Percentiles rank a stretch among this genome's conserved stretches.
These are phyloP conservation scores for Haplosporangium gracile DNA, from an alignment of 192 early-diverging fungal species.

Conservation along the genomic window DNA sequence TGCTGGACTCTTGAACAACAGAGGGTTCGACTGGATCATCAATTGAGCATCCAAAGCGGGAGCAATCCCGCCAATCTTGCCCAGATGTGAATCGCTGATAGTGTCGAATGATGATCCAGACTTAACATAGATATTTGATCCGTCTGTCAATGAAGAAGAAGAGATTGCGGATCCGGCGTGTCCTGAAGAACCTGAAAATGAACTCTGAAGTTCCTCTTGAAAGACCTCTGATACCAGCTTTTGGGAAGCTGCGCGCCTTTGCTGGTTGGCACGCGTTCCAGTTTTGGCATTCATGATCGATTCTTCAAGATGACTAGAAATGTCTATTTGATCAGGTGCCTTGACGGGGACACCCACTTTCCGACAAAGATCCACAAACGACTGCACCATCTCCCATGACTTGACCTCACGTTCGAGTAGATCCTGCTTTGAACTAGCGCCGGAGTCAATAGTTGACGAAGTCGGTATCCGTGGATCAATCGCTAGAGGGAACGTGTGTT, in stretches of 20 bases:
- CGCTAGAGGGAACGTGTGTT: conserved; percentile 24
- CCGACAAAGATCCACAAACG: conserved; percentile 39
- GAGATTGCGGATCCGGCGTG: not conserved
- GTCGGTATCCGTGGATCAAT: not conserved
- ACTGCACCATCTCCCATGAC: conserved; percentile 52
- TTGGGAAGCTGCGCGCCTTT: not conserved
- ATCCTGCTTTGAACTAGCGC: not conserved
- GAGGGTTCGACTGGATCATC: conserved; percentile 78
- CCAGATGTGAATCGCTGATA: conserved; percentile 12
- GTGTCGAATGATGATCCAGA: not conserved
- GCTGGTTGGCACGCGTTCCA: not conserved
- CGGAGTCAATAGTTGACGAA: not conserved
- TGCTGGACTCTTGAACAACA: conserved; percentile 79
- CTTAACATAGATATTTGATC: not conserved
- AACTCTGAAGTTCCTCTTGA: conserved; percentile 38
- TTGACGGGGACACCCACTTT: conserved; percentile 42
- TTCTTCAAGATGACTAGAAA: conserved; percentile 20
- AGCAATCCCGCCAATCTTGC: conserved; percentile 37
- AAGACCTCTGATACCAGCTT: conserved; percentile 43
- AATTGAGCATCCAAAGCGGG: conserved; percentile 41
- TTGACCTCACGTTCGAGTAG: conserved; percentile 38
- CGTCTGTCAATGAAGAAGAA: not conserved
- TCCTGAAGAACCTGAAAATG: conserved; percentile 40
- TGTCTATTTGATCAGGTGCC: conserved; percentile 20
- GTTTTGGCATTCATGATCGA: conserved; percentile 16